Base-by-base conservation (phyloP, 805 yeast genomes). In the Candida wancherniae region DNA sequence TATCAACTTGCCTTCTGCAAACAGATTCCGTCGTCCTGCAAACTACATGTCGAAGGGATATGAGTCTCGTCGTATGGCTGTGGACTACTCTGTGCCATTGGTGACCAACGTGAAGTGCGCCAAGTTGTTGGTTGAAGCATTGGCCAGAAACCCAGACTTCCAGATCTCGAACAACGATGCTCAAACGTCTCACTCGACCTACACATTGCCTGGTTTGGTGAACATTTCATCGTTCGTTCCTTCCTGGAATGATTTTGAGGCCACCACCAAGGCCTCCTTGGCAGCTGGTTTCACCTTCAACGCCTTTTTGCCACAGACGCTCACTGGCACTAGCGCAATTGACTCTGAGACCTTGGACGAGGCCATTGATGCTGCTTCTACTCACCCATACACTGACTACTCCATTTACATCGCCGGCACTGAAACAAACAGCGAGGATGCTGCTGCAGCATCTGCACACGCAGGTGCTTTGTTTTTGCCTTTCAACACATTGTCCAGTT, bases 51-150 rank as follows among this genome's bases (percentile, higher is more conserved):
- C 96, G 17, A 87, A 84, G 68, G 99, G 99, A 59, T 92, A 92
- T 73, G 80, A 77, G 62, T 85, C 97, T 26, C 94, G 99, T 74
- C 92, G 99, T 72, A 84, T 92, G 97, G 98, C 99, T 47, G 97
- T 92, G 45, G 99, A 92, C 65, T 94, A 84, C 60, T 88, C 97
- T 31, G 87, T 92, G 56, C 99, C 99, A 30, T 73, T 92, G 58
- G 95, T 92, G 29, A 92, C 99, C 44, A 92, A 92, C 56, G 97
- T 92, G 47, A 92, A 92, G 67, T 81, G 88, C 71, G 99, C 99
- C 41, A 92, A 92, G 66, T 70, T 92, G 46, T 71, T 92, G 62
- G 80, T 92, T 45, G 97, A 92, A 67, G 97, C 99, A n/a, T 61
- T 87, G 44, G 73, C 90, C 22, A 73, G 92, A 67, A 67, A 77